phyloP scores from a whole-genome alignment of 2,329 filamentous ascomycete genomes.

The Stagonosporopsis chrysanthemi region DNA sequence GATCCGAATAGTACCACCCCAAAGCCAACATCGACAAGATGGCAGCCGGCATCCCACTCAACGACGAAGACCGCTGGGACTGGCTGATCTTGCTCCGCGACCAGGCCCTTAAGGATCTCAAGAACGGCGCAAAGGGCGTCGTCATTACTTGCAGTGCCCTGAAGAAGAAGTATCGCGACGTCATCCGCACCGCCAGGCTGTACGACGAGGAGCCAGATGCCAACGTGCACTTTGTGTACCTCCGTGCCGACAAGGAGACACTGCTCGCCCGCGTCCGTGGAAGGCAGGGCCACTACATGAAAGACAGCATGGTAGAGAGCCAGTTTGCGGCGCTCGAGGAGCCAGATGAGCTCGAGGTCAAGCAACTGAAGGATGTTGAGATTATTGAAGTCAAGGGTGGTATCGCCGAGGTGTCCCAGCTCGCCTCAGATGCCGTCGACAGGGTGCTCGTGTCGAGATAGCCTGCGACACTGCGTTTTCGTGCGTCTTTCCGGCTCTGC shows the following conservation, averaged over 20 bases:
- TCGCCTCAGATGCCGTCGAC: slow-evolving; percentile 52
- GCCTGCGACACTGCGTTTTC: background rate
- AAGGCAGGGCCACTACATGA: slow-evolving; percentile 92
- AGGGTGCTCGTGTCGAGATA: slow-evolving; percentile 30
- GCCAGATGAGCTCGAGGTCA: slow-evolving; percentile 71
- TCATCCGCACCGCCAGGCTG: slow-evolving; percentile 59
- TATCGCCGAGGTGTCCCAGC: slow-evolving; percentile 49
- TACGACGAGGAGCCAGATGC: slow-evolving; percentile 56
- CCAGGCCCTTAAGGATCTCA: slow-evolving; percentile 50
- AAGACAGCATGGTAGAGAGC: slow-evolving; percentile 91
- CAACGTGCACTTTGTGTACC: slow-evolving; percentile 86
- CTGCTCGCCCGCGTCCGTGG: slow-evolving; percentile 77
- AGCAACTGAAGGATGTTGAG: slow-evolving; percentile 53
- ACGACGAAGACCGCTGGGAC: slow-evolving; percentile 95
- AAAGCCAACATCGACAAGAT: slow-evolving; percentile 76
- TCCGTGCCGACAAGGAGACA: slow-evolving; percentile 77
- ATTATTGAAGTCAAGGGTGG: slow-evolving; percentile 56
- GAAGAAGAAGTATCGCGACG: slow-evolving; percentile 95
- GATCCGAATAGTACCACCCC: slow-evolving; percentile 56
- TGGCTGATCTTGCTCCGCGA: slow-evolving; percentile 73
- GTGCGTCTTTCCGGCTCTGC: background rate
- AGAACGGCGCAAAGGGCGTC: slow-evolving; percentile 63
- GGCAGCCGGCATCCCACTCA: slow-evolving; percentile 81
- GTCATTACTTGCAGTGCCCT: slow-evolving; percentile 95
- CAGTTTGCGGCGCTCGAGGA: slow-evolving; percentile 90